Conservation (phyloP, 2,329 filamentous ascomycete species). For the Zymoseptoria crescenta region DNA sequence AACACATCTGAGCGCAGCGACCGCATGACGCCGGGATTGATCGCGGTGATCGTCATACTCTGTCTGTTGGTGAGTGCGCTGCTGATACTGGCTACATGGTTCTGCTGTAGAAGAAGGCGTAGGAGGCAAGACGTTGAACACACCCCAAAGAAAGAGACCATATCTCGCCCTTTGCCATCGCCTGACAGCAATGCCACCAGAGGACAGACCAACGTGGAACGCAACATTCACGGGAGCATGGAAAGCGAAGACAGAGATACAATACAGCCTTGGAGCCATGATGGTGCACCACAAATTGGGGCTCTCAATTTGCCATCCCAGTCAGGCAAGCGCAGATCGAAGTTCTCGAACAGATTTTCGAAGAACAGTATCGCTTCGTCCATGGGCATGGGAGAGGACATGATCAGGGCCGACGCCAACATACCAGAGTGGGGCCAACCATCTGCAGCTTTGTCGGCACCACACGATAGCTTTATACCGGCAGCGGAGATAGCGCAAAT, state of each 20-base stretch:
- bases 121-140: constrained; percentile 8
- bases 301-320: constrained; percentile 28
- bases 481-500: constrained; percentile 33
- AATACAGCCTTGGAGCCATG: constrained; percentile 8
- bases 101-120: constrained; percentile 21
- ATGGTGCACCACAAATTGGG: constrained; percentile 33
- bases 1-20: constrained; percentile 2
- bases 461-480: constrained; percentile 38
- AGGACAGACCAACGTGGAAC: constrained; percentile 18
- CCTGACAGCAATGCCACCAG: constrained; percentile 24
- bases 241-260: constrained; percentile 7
- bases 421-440: constrained; percentile 34
- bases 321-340: constrained; percentile 17
- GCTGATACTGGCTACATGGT: constrained; percentile 18
- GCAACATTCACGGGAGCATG: constrained; percentile 34
- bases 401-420: constrained; percentile 32
- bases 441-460: constrained; percentile 31
- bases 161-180: constrained; percentile 36
- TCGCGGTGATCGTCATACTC: constrained; percentile 30
- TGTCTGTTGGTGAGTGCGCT: constrained; percentile 23
- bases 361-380: constrained; percentile 30
- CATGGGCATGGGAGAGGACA: constrained; percentile 33
- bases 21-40: constrained; percentile 15
- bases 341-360: constrained; percentile 28
- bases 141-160: constrained; percentile 28